Evolutionary conservation across 1,284 basidiomycete species (phyloP).

Genomic region (Psilocybe mexicana): DNA sequence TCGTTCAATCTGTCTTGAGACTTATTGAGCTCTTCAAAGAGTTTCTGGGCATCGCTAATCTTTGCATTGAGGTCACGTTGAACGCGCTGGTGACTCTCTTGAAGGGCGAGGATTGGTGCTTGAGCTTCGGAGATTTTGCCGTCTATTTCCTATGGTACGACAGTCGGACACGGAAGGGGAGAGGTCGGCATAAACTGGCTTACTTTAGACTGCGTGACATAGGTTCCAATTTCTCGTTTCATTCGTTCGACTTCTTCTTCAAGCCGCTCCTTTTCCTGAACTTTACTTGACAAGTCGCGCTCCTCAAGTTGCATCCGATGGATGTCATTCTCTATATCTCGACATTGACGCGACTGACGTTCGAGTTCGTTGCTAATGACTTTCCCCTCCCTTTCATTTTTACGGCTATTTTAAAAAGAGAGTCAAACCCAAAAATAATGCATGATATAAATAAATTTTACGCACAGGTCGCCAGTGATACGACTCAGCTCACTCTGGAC

Average conservation of each 20-base stretch:
- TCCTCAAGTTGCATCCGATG: constrained; percentile 66
- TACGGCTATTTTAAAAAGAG: constrained; percentile 50
- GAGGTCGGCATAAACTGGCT: constrained; percentile 1
- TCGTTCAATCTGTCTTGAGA: constrained; percentile 63
- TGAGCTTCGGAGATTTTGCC: constrained; percentile 61
- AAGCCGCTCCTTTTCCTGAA: constrained; percentile 62
- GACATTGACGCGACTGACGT: constrained; percentile 56
- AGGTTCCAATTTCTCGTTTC: constrained; percentile 56
- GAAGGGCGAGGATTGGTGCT: constrained; percentile 68
- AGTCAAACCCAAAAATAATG: constrained; percentile 3
- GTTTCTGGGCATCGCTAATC: constrained; percentile 52
- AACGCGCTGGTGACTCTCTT: constrained; percentile 57
- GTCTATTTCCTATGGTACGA: constrained; percentile 62
- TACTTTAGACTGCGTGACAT: constrained; percentile 50
- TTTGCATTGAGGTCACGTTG: constrained; percentile 54
- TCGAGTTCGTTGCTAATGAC: constrained; percentile 65
- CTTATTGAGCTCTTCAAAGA: constrained; percentile 66
- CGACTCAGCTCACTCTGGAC: constrained; percentile 76
- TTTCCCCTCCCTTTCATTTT: constrained; percentile 69
- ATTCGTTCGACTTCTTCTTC: constrained; percentile 64
- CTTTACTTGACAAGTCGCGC: constrained; percentile 58
- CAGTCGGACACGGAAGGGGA: constrained; percentile 5
- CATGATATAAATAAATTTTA: constrained; percentile 10
- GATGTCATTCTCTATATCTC: constrained; percentile 57
- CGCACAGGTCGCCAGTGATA: constrained; percentile 69